Percentiles rank a stretch among this genome's conserved stretches.
These are phyloP conservation scores for Gracilaria caudata DNA, from an alignment of 23 red algal species.

Conservation along the genomic window DNA sequence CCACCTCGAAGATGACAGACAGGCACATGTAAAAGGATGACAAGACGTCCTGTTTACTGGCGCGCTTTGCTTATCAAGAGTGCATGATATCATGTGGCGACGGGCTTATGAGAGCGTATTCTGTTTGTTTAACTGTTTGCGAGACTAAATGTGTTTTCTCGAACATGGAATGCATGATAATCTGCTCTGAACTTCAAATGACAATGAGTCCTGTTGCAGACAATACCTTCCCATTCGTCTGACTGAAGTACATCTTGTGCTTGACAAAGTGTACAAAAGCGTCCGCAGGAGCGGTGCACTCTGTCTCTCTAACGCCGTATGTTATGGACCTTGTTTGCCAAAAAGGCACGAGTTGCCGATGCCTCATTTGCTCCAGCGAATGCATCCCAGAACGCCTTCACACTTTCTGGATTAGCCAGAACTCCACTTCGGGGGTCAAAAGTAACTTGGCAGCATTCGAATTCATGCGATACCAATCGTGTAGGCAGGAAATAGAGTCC, in stretches of 20 bases:
- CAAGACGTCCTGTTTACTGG: no score
- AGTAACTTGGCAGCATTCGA: conserved; percentile 9
- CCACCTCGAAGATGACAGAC: background rate
- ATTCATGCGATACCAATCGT: conserved; percentile 10
- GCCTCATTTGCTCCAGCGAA: conserved; percentile 33
- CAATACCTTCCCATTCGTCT: background rate
- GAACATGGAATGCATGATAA: background rate
- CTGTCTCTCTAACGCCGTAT: background rate
- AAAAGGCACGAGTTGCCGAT: conserved; percentile 12
- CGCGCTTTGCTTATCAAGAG: no score
- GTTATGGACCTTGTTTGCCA: background rate
- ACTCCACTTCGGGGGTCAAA: conserved; percentile 25
- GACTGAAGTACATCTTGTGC: background rate
- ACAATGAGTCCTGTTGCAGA: background rate
- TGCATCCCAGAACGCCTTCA: conserved; percentile 31
- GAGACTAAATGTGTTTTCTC: background rate
- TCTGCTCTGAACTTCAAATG: background rate
- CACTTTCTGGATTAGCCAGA: background rate
- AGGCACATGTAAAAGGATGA: background rate
- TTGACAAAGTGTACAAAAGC: background rate
- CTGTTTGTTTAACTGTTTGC: background rate
- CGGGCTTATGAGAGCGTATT: background rate
- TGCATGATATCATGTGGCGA: no score
- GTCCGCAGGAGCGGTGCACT: background rate
- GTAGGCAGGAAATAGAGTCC: conserved; percentile 10